These are phyloP conservation scores for Adansonia rubrostipa DNA, from an alignment of 441 rosid species.

Conservation along the genomic window DNA sequence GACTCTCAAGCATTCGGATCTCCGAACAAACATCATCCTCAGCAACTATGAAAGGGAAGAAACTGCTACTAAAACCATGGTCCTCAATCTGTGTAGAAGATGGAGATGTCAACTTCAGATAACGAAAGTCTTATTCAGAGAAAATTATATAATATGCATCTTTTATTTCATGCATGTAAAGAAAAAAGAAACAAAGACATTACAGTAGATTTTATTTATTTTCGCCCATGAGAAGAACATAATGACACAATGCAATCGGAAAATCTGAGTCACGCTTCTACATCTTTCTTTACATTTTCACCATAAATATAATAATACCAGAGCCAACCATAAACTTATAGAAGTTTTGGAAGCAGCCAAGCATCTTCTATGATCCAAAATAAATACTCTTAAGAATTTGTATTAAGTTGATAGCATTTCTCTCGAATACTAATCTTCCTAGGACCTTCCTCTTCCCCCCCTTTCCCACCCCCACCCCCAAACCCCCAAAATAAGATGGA, in stretches of 20 bases:
- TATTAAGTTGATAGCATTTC: background rate
- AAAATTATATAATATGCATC: conserved; percentile 2
- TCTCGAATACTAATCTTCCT: background rate
- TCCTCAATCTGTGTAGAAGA: conserved; percentile 75
- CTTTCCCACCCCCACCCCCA: background rate
- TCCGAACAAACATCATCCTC: conserved; percentile 81
- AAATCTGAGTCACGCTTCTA: background rate
- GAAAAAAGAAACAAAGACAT: background rate
- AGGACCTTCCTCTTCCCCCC: background rate
- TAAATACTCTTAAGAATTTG: background rate
- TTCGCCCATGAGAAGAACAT: background rate
- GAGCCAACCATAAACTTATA: background rate
- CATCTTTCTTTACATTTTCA: background rate
- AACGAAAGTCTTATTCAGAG: conserved; percentile 20
- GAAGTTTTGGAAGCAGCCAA: background rate
- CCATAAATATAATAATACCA: background rate
- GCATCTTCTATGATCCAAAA: background rate
- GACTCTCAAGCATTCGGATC: conserved; percentile 72
- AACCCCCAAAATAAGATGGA: background rate
- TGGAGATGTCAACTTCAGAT: conserved; percentile 28
- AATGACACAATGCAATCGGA: background rate
- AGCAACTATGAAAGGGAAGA: conserved; percentile 90
- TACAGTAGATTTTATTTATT: conserved; percentile 1
- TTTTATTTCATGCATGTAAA: background rate
- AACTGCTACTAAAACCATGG: conserved; percentile 71